Conservation (phyloP, 805 yeast genomes). For the Kuraishia hungarica region DNA sequence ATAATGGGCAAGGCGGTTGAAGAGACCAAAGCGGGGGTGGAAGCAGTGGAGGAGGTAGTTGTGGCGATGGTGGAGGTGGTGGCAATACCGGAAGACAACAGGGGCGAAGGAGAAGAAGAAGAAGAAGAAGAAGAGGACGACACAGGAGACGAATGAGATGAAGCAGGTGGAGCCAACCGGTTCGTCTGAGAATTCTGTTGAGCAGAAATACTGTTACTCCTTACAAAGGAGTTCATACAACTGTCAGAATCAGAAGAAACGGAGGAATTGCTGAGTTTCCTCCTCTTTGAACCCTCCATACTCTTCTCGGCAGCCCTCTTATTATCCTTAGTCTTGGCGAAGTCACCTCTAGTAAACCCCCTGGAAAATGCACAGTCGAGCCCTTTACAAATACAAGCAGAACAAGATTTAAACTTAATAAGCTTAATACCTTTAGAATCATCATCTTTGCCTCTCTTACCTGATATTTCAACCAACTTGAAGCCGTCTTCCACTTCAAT, state of each 20-base stretch:
- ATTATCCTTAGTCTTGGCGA: slow-evolving; percentile 19
- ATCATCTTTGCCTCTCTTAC: slow-evolving; percentile 10
- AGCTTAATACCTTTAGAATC: slow-evolving; percentile 9
- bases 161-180: not conserved
- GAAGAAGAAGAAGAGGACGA: too few species aligned
- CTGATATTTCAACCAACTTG: slow-evolving; percentile 10
- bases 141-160: too few species aligned
- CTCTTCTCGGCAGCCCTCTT: not conserved
- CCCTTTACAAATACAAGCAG: slow-evolving; percentile 40
- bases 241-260: not conserved
- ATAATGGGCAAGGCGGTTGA: not conserved
- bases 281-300: not conserved
- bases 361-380: slow-evolving; percentile 47
- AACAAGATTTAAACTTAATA: slow-evolving; percentile 46
- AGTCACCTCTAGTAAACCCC: slow-evolving; percentile 60
- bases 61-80: too few species aligned
- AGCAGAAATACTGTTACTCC: not conserved
- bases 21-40: not conserved
- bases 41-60: not conserved
- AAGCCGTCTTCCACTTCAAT: not conserved
- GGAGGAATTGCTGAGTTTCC: not conserved
- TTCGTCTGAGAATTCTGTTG: not conserved
- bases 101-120: too few species aligned
- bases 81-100: too few species aligned
- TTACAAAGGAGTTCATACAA: too few species aligned